Evolutionary conservation across 768 basidiomycete genomes (phyloP), one percentile per base, ranked within the genome.

Genomic region (Lepiota brunneoincarnata): DNA sequence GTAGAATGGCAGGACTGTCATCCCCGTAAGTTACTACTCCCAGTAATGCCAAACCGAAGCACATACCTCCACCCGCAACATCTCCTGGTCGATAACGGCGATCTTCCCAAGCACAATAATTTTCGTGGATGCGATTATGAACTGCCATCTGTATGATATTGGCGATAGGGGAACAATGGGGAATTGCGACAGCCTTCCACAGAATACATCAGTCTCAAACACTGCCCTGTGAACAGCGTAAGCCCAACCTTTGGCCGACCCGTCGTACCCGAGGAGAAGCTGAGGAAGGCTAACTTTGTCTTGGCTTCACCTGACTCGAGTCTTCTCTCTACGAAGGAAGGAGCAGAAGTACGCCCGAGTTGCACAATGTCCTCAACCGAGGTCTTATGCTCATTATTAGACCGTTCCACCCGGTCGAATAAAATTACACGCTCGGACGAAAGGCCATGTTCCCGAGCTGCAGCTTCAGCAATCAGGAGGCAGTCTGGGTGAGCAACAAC

Each of bases 261-360:
- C 1, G 89, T 91, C 0, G 88, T 91, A 53, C 79, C 79, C 18
- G 87, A 88, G 0, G 87, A 89, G 63, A 89, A 89, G 62, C 77
- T 82, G 26, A 89, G 68, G 57, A 89, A 81, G 0, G 89, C 88
- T 12, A 89, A 63, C 63, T 87, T 90, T 10, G 77, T 84, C 67
- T 74, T 86, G 15, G 72, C 86, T 68, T 90, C 88, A 1, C 84
- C 84, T 0, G 75, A 74, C 2, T 57, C 64, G 37, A 90, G 66
- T 34, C 59, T 74, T 23, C 77, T 72, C 63, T 89, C 86, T 4
- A 67, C 67, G 56, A 79, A 87, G 6, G 63, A 50, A 1, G 67
- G 58, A 2, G 67, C 63, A 36, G 64, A 63, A 2, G 66, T 62
- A 2, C 80, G 65, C 3, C 87, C 87, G 28, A 75, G 69, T 40